Evolutionary conservation across 2,329 filamentous ascomycete species (phyloP), one percentile per base, ranked within the genome.

Genomic region (Alternaria arborescens): DNA sequence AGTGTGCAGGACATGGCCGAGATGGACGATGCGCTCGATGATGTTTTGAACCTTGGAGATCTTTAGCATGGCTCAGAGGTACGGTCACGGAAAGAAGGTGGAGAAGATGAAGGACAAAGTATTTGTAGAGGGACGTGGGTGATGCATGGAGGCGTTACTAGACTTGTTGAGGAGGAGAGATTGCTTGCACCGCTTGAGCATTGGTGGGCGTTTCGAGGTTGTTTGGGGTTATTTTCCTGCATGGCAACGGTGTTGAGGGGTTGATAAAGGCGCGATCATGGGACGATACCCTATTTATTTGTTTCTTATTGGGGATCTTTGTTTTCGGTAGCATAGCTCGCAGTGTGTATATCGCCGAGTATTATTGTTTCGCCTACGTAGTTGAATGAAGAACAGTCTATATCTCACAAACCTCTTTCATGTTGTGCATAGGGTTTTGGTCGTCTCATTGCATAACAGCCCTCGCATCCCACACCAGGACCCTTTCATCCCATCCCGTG

Each of bases 391-490:
- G 47, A 36, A 7, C 20, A 11, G 16, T 30, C 11, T 10, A n/a
- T n/a, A 30, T 51, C 36, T 24, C 32, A 24, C 12, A 18, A n/a
- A 14, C 0, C 0, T 38, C 5, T n/a, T 6, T 38, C 2, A 34
- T 3, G 12, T 36, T 7, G 5, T 10, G 4, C 12, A 16, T 7
- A 8, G 12, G 6, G 0, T 6, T 6, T 7, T 11, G n/a, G 5
- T 38, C 10, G 18, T 30, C 20, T 65, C 50, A 71, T 64, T 68
- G 62, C 86, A 91, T 91, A 47, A 87, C 79, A 12, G 85, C 84
- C 69, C 88, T 89, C 40, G 94, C 91, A 82, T 99, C 95, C 94
- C 94, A 99, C 6, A 99, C 87, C 71, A 96, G 82, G 11, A 99
- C 86, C 70, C 89, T 86, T 81, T 97, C 93, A 73, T 99, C 95